Base-by-base conservation (phyloP, 2,329 filamentous ascomycete species). In the Fusarium napiforme region DNA sequence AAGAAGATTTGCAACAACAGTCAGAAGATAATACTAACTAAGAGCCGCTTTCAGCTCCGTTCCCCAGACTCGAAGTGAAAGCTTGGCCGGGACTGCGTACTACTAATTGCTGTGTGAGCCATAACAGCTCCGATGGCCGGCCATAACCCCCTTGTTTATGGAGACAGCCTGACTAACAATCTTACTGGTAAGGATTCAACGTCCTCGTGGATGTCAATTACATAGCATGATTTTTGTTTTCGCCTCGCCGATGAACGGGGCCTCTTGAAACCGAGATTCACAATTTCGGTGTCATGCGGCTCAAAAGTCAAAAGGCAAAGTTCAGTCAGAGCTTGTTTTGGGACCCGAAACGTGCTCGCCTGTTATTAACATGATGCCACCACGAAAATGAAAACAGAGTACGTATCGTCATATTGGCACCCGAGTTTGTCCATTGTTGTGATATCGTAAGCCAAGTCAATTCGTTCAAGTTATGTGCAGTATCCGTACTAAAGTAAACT, bases 111-210 rank as follows among this genome's bases (percentile, higher is more conserved):
- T 61, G 56, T 68, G 42, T 74, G 71, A 73, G 71, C 72, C 57
- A 70, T 62, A 60, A n/a, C 56, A 69, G 46, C 72, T 74, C 71
- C 72, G 72, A 74, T 72, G 57, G 53, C 72, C 68, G 72, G 72
- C 64, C 43, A 52, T 26, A 23, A 43, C 23, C 39, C 39, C 58
- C 58, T 62, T 62, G 46, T 26, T 30, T 32, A 63, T 63, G 58
- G 62, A 47, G 62, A 53, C 32, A 30, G 42, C 28, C 36, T 65
- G 46, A 65, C 62, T 65, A 65, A 63, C 62, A 63, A 36, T 32
- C n/a, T 63, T 18, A 23, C 23, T 23, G 23, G 23, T 23, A 23
- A 62, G 28, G 37, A 36, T 45, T 21, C 19, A 49, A n/a, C 46
- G 43, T 49, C 60, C 43, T 58, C 53, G 60, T 50, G 52, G 30